Evolutionary conservation across 2,329 filamentous ascomycete genomes (phyloP).

Genomic region (Colletotrichum sp.): DNA sequence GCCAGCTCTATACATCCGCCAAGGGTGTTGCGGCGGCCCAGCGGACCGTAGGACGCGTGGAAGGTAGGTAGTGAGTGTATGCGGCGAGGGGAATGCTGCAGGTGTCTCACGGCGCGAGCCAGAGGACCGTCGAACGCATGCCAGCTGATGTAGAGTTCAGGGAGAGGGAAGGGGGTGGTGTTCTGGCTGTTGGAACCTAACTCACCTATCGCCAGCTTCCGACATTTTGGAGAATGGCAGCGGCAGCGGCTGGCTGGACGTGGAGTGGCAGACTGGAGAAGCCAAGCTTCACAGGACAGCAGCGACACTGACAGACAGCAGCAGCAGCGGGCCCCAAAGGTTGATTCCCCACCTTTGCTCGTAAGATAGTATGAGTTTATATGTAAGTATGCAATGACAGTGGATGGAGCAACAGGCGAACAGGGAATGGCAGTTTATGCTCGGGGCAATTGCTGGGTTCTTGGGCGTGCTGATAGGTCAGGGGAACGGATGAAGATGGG

Average conservation of each 20-base stretch:
- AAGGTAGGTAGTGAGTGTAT: background rate
- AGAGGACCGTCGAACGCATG: background rate
- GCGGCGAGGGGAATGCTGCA: background rate
- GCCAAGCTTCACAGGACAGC: conserved; percentile 3
- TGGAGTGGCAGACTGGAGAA: background rate
- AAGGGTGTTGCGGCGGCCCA: background rate
- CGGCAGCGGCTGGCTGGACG: background rate
- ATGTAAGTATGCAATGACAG: background rate
- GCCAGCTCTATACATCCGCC: background rate
- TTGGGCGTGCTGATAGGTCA: conserved; percentile 5
- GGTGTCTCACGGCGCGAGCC: background rate
- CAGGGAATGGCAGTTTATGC: conserved; percentile 14
- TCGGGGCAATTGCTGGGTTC: background rate
- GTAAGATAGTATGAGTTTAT: conserved; percentile 20
- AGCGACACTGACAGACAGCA: background rate
- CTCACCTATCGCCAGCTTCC: conserved; percentile 40
- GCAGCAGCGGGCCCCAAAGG: conserved; percentile 7
- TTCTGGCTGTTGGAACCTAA: background rate
- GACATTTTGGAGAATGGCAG: conserved; percentile 32
- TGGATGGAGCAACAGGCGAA: conserved; percentile 7
- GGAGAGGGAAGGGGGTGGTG: background rate
- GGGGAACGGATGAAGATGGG: background rate
- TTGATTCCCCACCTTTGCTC: conserved; percentile 8
- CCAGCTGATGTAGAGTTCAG: background rate
- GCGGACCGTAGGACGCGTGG: background rate